Base-by-base conservation (phyloP, 1,284 basidiomycete genomes). In the Cutaneotrichosporon sp. region DNA sequence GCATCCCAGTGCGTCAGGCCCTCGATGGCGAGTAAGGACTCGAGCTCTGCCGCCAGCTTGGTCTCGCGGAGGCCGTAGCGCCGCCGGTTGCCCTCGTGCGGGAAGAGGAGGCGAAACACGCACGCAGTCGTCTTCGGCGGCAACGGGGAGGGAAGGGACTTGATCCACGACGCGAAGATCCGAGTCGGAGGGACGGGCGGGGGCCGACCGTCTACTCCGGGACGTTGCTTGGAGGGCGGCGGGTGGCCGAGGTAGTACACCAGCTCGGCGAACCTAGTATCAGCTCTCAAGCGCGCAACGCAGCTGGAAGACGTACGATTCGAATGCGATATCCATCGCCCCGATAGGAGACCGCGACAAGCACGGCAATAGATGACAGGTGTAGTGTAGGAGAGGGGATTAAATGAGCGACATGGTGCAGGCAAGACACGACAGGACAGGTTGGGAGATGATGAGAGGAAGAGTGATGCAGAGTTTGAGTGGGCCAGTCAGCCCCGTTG, bases 21-120 rank as follows among this genome's bases (percentile, higher is more conserved):
- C 11, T 72, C 69, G 3, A 81, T 74, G 5, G 76, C 83, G 54
- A 88, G 80, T 14, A 84, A 82, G 16, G 83, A 76, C 2, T 82
- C 81, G 0, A 94, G 80, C 31, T 82, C 76, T 8, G 76, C 73
- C 0, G 84, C 84, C n/a, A 94, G 81, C n/a, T 76, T 81, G 6
- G 81, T 80, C 79, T 94, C 91, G 70, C 89, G 86, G 69, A 93
- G 80, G 20, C 86, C 85, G 67, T 90, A 94, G 70, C 86, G 86
- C 31, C 91, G 81, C 31, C 83, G 77, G 0, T 80, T 69, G 60
- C 92, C 90, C 60, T 90, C 86, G 59, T 92, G 87, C 0, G 92
- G 91, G 72, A 92, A 92, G n/a, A 94, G 79, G 3, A 92, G 75
- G 1, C 86, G 84, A 69, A 93, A 87, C 33, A 91, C 62, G 24